Evolutionary conservation across 1,139 yeast genomes (phyloP).

Genomic region (Geotrichum fermentans): DNA sequence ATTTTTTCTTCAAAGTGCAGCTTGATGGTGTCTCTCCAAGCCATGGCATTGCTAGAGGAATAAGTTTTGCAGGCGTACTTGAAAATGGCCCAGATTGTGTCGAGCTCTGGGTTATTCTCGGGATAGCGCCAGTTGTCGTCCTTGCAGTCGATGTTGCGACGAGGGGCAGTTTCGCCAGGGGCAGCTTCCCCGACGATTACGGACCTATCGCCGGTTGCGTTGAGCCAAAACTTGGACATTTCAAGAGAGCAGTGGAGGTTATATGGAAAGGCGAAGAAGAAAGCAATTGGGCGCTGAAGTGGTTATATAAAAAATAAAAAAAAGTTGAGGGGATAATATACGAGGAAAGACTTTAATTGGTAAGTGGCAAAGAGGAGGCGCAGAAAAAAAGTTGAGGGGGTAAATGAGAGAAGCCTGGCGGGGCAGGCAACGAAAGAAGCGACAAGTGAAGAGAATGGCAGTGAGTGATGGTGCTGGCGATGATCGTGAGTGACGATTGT

Average conservation of each 20-base stretch:
- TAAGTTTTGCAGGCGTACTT: constrained; percentile 58
- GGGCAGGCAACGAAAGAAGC: too few relatives aligned
- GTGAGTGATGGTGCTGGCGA: too few relatives aligned
- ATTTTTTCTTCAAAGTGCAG: constrained; percentile 71
- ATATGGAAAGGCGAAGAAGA: too few relatives aligned
- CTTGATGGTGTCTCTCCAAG: constrained; percentile 72
- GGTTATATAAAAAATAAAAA: neutral
- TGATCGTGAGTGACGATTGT: too few relatives aligned
- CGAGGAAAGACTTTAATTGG: too few relatives aligned
- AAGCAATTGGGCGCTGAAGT: too few relatives aligned
- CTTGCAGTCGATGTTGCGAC: constrained; percentile 63
- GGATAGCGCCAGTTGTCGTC: constrained; percentile 45
- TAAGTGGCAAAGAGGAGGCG: too few relatives aligned
- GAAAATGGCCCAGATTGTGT: constrained; percentile 66
- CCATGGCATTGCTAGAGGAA: constrained; percentile 58
- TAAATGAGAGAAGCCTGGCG: too few relatives aligned
- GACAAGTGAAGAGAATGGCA: too few relatives aligned
- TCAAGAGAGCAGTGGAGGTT: neutral
- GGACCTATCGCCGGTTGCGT: neutral
- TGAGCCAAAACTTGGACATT: constrained; percentile 1
- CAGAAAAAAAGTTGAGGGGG: too few relatives aligned
- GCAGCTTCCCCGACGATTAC: constrained; percentile 79
- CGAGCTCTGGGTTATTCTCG: constrained; percentile 33
- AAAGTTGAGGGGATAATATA: neutral
- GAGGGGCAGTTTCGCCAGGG: constrained; percentile 86